A percentile compares a stretch with the other conserved stretches of the same genome.
Conservation (phyloP, 352 stramenopile species). For the Phytopythium sindhum region DNA sequence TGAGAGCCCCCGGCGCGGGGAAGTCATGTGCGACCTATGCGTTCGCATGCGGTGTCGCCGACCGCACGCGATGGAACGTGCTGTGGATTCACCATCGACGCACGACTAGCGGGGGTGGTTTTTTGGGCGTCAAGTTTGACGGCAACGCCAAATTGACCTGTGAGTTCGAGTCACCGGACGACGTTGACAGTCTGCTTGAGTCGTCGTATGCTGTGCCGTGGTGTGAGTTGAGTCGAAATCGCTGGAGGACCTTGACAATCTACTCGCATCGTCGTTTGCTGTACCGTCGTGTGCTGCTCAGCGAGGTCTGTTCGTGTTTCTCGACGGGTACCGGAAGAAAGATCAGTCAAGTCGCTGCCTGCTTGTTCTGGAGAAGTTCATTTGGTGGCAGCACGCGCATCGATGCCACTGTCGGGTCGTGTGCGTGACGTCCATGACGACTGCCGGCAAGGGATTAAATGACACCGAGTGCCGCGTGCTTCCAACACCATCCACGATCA, state of each 20-base stretch:
- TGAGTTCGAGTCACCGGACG: neutral
- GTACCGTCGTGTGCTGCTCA: neutral
- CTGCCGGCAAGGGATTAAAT: neutral
- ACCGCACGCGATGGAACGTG: neutral
- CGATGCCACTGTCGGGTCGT: neutral
- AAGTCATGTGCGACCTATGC: neutral
- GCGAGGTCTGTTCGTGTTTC: neutral
- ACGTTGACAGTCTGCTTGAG: neutral
- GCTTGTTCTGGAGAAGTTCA: neutral
- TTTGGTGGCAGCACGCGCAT: neutral
- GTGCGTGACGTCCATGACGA: neutral
- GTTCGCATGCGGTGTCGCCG: neutral
- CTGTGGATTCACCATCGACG: constrained; percentile 1
- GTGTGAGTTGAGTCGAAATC: neutral
- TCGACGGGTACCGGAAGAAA: neutral
- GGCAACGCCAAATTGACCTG: neutral
- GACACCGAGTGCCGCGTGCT: neutral
- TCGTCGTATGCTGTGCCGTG: neutral
- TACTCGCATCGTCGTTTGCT: neutral
- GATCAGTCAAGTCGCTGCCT: neutral
- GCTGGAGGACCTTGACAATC: neutral
- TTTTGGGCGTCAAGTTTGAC: neutral
- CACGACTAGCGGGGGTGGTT: neutral
- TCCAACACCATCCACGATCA: neutral
- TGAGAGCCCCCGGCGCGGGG: neutral